Percentiles rank a stretch among this genome's conserved stretches.
Conservation (phyloP, 257 asterid genomes). For the Solanum bulbocastanum region DNA sequence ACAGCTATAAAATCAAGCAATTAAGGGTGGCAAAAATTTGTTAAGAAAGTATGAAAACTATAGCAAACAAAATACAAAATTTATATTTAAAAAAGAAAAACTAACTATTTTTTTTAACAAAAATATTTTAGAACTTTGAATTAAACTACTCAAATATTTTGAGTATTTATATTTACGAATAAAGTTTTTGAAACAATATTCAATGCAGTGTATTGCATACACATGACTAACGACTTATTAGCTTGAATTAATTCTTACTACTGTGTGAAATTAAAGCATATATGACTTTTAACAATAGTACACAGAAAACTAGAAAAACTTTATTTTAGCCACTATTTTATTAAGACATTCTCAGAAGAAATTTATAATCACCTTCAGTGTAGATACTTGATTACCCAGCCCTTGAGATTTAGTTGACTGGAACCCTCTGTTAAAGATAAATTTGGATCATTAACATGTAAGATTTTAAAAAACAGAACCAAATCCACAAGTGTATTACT, state of each 20-base stretch:
- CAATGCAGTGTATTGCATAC: neutral
- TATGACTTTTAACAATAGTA: neutral
- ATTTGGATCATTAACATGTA: conserved; percentile 12
- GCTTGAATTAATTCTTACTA: neutral
- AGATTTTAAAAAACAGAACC: neutral
- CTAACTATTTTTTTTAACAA: neutral
- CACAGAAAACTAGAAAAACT: neutral
- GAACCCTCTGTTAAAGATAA: conserved; percentile 38
- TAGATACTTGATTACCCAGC: conserved; percentile 25
- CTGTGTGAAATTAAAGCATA: neutral
- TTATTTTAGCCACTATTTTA: neutral
- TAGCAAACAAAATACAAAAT: neutral
- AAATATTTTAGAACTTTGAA: neutral
- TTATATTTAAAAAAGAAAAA: neutral
- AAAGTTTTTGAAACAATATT: neutral
- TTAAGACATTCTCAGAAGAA: neutral
- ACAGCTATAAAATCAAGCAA: neutral
- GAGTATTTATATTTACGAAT: neutral
- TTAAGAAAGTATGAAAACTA: neutral
- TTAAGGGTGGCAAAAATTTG: neutral
- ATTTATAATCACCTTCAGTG: conserved; percentile 40
- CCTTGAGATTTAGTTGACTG: conserved; percentile 21
- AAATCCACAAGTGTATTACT: conserved; percentile 26
- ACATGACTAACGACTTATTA: neutral
- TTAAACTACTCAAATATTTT: neutral